Base-by-base conservation (phyloP, 129 eudicot species). In the Tagetes patula region DNA sequence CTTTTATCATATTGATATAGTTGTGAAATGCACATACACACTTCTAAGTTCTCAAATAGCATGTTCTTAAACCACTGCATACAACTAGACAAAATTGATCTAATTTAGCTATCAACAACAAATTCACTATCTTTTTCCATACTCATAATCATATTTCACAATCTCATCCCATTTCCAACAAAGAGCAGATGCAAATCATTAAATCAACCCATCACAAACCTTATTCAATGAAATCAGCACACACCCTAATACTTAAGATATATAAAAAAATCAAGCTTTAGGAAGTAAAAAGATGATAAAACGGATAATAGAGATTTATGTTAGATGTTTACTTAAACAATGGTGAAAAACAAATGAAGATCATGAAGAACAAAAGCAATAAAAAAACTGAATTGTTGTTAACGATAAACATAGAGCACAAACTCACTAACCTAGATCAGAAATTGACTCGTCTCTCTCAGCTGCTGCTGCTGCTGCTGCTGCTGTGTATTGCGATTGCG, bases 381-480 rank as follows among this genome's bases (percentile, higher is more conserved):
- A 12, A 49, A 1, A 48, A 48, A 48, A 32, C 40, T 1, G 41
- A 47, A 33, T 33, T 20, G 27, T 20, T 20, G 27, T 20, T 13
- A 33, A 6, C 2, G 32, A 69, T 7, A 34, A 70, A 38, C 6
- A 52, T 41, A n/a, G 20, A 54, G 37, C 27, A 40, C 7, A n/a
- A 9, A 3, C 54, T 10, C 67, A 72, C 56, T 56, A 72, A 72
- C 68, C 67, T 58, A 34, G 76, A 55, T 56, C 40, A n/a, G 55
- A 43, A 13, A 2, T 27, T 27, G 6, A 5, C 14, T 7, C 13
- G 4, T 39, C 9, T 38, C 52, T 56, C n/a, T 52, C 50, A 27
- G 75, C 49, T 10, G 74, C 65, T 53, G 52, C 52, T 4, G 56
- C 56, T 13, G 75, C 49, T 10, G 74, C 65, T 53, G 52, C 52